Evolutionary conservation across 2,329 filamentous ascomycete genomes (phyloP).

Genomic region (Cercospora janseana): DNA sequence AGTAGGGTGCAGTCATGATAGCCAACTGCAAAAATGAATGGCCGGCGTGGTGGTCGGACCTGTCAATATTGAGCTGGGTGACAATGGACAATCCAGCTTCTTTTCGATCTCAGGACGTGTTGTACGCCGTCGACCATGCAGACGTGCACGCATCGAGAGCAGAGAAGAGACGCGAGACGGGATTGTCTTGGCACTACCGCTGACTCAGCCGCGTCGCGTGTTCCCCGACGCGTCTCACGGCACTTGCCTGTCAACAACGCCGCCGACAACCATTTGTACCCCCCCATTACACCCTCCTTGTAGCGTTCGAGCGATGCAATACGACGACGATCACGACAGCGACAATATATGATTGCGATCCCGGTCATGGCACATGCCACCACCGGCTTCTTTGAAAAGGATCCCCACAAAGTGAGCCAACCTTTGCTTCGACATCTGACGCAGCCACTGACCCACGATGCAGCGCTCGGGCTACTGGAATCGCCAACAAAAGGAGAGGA

Average conservation of each 20-base stretch:
- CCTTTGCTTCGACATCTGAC: background rate
- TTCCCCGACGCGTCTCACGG: conserved; percentile 1
- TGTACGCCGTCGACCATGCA: too few species aligned
- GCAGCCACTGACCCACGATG: background rate
- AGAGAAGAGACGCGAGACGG: too few species aligned
- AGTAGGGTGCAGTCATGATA: too few species aligned
- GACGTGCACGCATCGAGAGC: too few species aligned
- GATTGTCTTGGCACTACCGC: too few species aligned
- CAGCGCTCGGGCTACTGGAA: conserved; percentile 33
- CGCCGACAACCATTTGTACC: background rate
- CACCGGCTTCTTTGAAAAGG: conserved; percentile 1
- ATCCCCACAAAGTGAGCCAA: background rate
- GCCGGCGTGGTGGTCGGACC: too few species aligned
- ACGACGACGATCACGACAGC: background rate
- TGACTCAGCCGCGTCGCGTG: too few species aligned
- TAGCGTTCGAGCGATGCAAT: conserved; percentile 4
- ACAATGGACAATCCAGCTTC: too few species aligned
- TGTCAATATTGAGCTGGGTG: too few species aligned
- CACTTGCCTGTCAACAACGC: conserved; percentile 4
- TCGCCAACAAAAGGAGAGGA: conserved; percentile 19
- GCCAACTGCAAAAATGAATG: too few species aligned
- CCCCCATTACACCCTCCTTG: background rate
- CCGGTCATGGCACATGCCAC: background rate
- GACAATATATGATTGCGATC: background rate
- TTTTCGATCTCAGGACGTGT: too few species aligned